phyloP scores from a whole-genome alignment of 352 stramenopile genomes.

The Globisporangium acanthophoron region DNA sequence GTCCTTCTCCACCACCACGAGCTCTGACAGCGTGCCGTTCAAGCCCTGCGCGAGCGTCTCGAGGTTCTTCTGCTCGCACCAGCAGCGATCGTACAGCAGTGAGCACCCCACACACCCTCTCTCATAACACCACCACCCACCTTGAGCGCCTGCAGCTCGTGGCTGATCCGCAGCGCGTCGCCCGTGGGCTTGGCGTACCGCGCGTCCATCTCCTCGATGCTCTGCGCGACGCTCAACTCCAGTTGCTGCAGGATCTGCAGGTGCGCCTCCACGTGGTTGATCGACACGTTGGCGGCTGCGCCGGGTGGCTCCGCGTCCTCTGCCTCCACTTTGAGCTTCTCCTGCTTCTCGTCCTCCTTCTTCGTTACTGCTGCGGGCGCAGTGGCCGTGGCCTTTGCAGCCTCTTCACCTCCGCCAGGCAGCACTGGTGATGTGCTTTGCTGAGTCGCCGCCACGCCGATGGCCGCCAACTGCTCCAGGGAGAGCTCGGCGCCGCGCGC shows the following conservation, averaged over 20 bases:
- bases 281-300: slow-evolving; percentile 41
- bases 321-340: neutral
- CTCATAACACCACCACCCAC: slow-evolving; percentile 3
- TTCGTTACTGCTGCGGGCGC: no score
- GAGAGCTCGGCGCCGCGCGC: slow-evolving; percentile 11
- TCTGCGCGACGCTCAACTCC: slow-evolving; percentile 60
- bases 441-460: slow-evolving; percentile 5
- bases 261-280: slow-evolving; percentile 74
- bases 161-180: slow-evolving; percentile 24
- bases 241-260: slow-evolving; percentile 69
- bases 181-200: slow-evolving; percentile 19
- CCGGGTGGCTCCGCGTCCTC: neutral
- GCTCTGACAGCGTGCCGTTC: slow-evolving; percentile 70
- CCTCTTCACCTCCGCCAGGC: neutral
- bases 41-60: slow-evolving; percentile 62
- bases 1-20: slow-evolving; percentile 80
- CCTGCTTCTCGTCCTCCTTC: no score
- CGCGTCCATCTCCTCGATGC: slow-evolving; percentile 39
- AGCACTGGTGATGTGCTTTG: neutral
- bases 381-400: neutral
- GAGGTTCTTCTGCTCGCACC: slow-evolving; percentile 37
- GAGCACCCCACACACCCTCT: neutral
- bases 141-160: slow-evolving; percentile 38
- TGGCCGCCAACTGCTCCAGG: slow-evolving; percentile 9
- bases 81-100: neutral